These are phyloP conservation scores for Malassezia psittaci DNA, from an alignment of 1,284 basidiomycete genomes.

Conservation along the genomic window DNA sequence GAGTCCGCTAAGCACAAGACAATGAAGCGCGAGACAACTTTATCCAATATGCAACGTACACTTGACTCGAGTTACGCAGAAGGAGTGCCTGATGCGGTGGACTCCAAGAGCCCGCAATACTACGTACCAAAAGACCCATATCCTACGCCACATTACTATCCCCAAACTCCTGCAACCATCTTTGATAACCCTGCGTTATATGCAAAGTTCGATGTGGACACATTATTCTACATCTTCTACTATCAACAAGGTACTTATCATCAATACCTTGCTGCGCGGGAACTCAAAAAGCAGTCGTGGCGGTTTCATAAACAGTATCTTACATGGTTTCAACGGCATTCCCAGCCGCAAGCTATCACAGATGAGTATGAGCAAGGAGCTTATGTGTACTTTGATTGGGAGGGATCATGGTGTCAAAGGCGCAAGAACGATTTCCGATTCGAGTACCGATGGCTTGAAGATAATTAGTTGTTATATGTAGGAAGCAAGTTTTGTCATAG, in stretches of 20 bases:
- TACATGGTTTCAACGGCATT: conserved; percentile 99
- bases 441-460: conserved; percentile 46
- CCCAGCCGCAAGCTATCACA: conserved; percentile 96
- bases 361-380: conserved; percentile 99
- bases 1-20: conserved; percentile 88
- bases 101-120: conserved; percentile 63
- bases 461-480: conserved; percentile 21
- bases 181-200: conserved; percentile 79
- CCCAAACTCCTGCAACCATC: conserved; percentile 71
- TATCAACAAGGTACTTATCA: conserved; percentile 94
- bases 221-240: conserved; percentile 98
- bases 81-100: conserved; percentile 78
- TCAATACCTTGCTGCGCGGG: conserved; percentile 93
- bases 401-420: conserved; percentile 73
- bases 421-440: conserved; percentile 95
- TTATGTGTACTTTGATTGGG: conserved; percentile 49
- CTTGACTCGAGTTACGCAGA: conserved; percentile 72
- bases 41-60: conserved; percentile 63
- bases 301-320: conserved; percentile 98
- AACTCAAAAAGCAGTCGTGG: conserved; percentile 96
- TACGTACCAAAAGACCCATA: conserved; percentile 89
- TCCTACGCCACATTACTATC: conserved; percentile 86
- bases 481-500: background rate
- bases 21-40: conserved; percentile 72
- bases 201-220: conserved; percentile 88